Evolutionary conservation across 148 eudicot genomes (phyloP), one percentile per base, ranked within the genome.

Genomic region (Dianthus caryophyllus): DNA sequence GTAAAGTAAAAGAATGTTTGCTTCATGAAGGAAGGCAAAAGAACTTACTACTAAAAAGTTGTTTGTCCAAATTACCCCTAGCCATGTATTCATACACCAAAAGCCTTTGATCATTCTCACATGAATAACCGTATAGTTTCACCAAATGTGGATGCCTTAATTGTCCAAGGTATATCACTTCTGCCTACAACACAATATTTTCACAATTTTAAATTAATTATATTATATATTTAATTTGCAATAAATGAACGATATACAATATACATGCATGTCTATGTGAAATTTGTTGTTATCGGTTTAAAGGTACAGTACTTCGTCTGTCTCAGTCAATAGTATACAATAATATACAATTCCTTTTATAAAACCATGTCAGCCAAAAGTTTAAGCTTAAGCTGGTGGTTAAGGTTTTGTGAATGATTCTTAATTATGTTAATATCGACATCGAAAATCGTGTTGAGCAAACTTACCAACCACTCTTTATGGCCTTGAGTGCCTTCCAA

Each of bases 401-500:
- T n/a, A n/a, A n/a, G n/a, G n/a, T n/a, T n/a, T n/a, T n/a, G n/a
- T n/a, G n/a, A n/a, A n/a, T n/a, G n/a, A n/a, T n/a, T n/a, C n/a
- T n/a, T n/a, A n/a, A n/a, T n/a, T n/a, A n/a, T n/a, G n/a, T n/a
- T n/a, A n/a, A n/a, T n/a, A n/a, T n/a, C n/a, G n/a, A n/a, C n/a
- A n/a, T n/a, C n/a, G n/a, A n/a, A n/a, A n/a, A n/a, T n/a, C n/a
- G n/a, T n/a, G n/a, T n/a, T n/a, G n/a, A n/a, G n/a, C n/a, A n/a
- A n/a, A n/a, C 89, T 80, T 73, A 93, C 96, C 93, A 94, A 77
- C 99, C 99, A 94, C 65, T 94, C 96, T 66, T 77, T 84, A 73
- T 86, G 90, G 53, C 99, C 99, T 68, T 94, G 98, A 25, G 76
- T 70, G 12, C 98, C 96, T 73, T 84, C 92, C 86, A 85, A 80